phyloP scores from a whole-genome alignment of 345 rosid genomes.

The Microcos paniculata region DNA sequence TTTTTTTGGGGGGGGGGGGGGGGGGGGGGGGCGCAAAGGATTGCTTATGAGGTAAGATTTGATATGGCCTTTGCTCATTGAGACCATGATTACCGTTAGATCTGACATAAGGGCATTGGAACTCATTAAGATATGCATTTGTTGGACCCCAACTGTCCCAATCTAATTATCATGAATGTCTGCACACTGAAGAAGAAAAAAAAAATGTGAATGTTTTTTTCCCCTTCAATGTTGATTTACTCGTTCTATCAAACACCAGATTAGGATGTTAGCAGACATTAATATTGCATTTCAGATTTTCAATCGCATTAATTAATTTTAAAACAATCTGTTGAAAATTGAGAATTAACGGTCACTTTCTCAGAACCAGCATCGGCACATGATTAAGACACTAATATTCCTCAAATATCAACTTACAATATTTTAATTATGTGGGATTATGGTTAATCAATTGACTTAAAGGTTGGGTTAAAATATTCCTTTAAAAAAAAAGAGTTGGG shows the following conservation, averaged over 20 bases:
- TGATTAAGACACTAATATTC: constrained; percentile 15
- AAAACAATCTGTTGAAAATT: background rate
- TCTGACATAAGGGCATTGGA: background rate
- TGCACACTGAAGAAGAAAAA: too few relatives aligned
- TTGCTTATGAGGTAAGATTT: background rate
- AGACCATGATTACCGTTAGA: background rate
- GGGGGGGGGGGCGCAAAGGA: too few relatives aligned
- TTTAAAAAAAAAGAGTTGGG: too few relatives aligned
- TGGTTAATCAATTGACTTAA: background rate
- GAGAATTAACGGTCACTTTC: constrained; percentile 24
- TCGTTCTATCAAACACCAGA: too few relatives aligned
- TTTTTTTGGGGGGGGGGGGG: too few relatives aligned
- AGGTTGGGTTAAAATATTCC: background rate
- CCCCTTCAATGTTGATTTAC: too few relatives aligned
- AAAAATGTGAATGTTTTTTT: too few relatives aligned
- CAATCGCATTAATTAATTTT: too few relatives aligned
- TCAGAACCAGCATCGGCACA: constrained; percentile 25
- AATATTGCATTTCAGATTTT: too few relatives aligned
- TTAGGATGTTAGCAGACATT: too few relatives aligned
- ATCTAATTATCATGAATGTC: background rate
- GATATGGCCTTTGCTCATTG: background rate
- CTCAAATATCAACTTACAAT: background rate
- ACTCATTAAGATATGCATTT: background rate
- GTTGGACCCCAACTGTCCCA: background rate
- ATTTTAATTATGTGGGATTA: background rate